Evolutionary conservation across 2,329 filamentous ascomycete genomes (phyloP).

Genomic region (Sporothrix globosa): DNA sequence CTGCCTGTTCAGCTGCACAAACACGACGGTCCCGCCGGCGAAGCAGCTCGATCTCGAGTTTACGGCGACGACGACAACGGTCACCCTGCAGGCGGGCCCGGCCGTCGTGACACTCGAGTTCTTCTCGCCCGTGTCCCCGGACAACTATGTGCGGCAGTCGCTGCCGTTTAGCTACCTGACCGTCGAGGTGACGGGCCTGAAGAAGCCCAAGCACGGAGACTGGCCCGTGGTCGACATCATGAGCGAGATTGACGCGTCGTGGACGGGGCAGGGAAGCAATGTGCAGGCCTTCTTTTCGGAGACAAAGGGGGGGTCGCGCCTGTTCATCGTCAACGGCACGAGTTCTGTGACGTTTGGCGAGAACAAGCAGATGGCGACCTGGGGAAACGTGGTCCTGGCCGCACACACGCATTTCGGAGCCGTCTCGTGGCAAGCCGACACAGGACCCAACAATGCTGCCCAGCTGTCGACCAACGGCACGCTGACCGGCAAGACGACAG

Average conservation of each 20-base stretch:
- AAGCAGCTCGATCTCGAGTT: constrained; percentile 39
- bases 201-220: background rate
- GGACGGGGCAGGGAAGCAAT: constrained; percentile 39
- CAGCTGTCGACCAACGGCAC: constrained; percentile 26
- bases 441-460: constrained; percentile 19
- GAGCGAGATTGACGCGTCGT: constrained; percentile 43
- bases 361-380: constrained; percentile 32
- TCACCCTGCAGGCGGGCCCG: constrained; percentile 39
- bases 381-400: constrained; percentile 26
- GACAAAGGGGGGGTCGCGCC: constrained; percentile 19
- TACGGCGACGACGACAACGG: constrained; percentile 42
- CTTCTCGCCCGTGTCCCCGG: constrained; percentile 43
- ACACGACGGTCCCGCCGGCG: constrained; percentile 35
- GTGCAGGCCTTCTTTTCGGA: constrained; percentile 16
- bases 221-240: constrained; percentile 40
- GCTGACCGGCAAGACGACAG: constrained; percentile 21
- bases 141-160: constrained; percentile 43
- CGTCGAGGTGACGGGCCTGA: constrained; percentile 35
- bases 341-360: constrained; percentile 29
- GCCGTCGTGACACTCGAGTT: constrained; percentile 42
- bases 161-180: constrained; percentile 45
- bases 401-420: constrained; percentile 19
- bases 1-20: constrained; percentile 41
- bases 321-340: constrained; percentile 33
- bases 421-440: constrained; percentile 17